phyloP scores from a whole-genome alignment of 495 filamentous ascomycete genomes.

The Penicillium odoratum region DNA sequence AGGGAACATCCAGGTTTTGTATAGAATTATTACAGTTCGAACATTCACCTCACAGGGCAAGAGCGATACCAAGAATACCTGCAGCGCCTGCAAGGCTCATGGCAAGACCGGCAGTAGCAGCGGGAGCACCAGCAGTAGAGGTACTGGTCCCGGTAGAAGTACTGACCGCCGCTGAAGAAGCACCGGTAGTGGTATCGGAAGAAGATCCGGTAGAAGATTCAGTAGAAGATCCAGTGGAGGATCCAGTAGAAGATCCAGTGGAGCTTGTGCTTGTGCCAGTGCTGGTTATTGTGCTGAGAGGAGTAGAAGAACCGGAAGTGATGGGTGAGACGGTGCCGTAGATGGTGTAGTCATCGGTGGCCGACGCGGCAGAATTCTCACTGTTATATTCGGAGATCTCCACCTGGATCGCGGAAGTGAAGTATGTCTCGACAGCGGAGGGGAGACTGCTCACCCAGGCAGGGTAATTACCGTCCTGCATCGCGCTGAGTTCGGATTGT shows the following conservation, averaged over 20 bases:
- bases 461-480: constrained; percentile 17
- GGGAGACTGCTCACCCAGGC: constrained; percentile 27
- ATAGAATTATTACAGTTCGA: background rate
- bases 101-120: constrained; percentile 19
- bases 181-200: background rate
- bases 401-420: constrained; percentile 16
- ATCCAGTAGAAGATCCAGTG: background rate
- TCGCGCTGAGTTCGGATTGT: constrained; percentile 13
- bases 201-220: constrained; percentile 9
- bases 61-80: constrained; percentile 28
- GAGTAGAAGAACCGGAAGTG: background rate
- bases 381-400: constrained; percentile 15
- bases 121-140: constrained; percentile 16
- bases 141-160: constrained; percentile 12
- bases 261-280: constrained; percentile 8
- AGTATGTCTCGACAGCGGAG: constrained; percentile 18
- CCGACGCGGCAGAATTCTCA: background rate
- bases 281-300: background rate
- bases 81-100: constrained; percentile 22
- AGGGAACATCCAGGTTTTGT: background rate
- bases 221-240: constrained; percentile 4
- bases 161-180: too few relatives aligned
- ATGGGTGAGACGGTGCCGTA: background rate
- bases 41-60: constrained; percentile 20
- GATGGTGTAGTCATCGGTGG: background rate